Evolutionary conservation across 108 stramenopile species (phyloP).

Genomic region (Cyclotella sp.): DNA sequence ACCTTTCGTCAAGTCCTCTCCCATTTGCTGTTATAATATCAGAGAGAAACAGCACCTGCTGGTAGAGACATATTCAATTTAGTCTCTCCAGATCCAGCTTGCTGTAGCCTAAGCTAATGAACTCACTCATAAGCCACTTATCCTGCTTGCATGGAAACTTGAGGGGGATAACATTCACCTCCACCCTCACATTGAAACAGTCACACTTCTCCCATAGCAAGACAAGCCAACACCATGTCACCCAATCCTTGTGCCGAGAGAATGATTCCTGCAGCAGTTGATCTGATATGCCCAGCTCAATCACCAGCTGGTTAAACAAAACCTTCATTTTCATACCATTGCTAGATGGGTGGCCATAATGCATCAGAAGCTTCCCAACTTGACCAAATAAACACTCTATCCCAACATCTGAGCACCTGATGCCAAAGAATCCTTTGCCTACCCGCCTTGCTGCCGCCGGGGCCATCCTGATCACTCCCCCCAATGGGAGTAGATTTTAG

Average conservation of each 20-base stretch:
- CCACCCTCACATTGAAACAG: not conserved
- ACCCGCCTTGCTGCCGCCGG: not conserved
- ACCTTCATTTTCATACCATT: constrained; percentile 3
- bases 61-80: constrained; percentile 17
- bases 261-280: not conserved
- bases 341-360: constrained; percentile 2
- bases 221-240: constrained; percentile 9
- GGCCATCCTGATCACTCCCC: not conserved
- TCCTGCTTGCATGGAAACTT: constrained; percentile 6
- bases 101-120: not conserved
- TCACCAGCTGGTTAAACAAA: not conserved
- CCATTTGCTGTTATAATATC: constrained; percentile 16
- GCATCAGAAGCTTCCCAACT: constrained; percentile 2
- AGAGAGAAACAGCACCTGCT: constrained; percentile 30
- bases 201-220: not conserved
- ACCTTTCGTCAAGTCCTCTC: constrained; percentile 4
- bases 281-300: constrained; percentile 5
- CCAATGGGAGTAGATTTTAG: not conserved
- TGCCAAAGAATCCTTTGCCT: not conserved
- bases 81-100: not conserved
- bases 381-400: not conserved
- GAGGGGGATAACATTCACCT: not conserved
- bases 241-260: not conserved
- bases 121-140: constrained; percentile 10
- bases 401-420: not conserved